Evolutionary conservation across 2,329 filamentous ascomycete genomes (phyloP).

Genomic region (Cytospora paraplurivora): DNA sequence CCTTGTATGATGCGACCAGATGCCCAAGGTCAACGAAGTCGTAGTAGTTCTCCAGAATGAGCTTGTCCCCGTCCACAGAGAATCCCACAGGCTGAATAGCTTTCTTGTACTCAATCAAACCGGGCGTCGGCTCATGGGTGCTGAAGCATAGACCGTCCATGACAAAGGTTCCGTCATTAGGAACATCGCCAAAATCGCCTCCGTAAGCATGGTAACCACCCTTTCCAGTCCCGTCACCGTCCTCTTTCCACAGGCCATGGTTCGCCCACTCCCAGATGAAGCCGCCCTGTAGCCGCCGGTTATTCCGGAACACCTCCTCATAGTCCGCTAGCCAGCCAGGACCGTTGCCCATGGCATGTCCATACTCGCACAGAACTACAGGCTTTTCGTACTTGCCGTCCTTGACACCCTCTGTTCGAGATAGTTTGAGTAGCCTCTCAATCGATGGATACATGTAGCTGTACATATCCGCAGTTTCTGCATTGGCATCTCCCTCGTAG

Average conservation of each 20-base stretch:
- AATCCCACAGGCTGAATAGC: constrained; percentile 57
- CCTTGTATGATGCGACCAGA: constrained; percentile 45
- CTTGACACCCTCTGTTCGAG: constrained; percentile 45
- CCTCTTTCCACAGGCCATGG: constrained; percentile 56
- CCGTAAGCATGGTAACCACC: constrained; percentile 60
- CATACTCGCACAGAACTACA: constrained; percentile 60
- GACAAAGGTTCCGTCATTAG: constrained; percentile 63
- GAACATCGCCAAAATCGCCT: constrained; percentile 62
- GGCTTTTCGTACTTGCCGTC: constrained; percentile 57
- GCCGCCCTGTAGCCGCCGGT: constrained; percentile 66
- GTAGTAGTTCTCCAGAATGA: constrained; percentile 52
- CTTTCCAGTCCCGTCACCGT: constrained; percentile 37
- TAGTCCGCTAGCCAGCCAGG: constrained; percentile 72
- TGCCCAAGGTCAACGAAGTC: constrained; percentile 50
- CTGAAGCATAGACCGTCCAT: constrained; percentile 62
- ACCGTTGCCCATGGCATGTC: constrained; percentile 73
- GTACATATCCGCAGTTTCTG: constrained; percentile 64
- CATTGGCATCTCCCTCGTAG: constrained; percentile 66
- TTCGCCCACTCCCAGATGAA: constrained; percentile 70
- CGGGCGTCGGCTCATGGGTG: constrained; percentile 58
- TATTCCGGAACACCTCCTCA: constrained; percentile 60
- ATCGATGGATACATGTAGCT: constrained; percentile 67
- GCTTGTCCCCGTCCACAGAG: constrained; percentile 38
- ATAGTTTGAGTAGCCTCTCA: constrained; percentile 51
- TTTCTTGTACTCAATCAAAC: constrained; percentile 59